Conservation (phyloP, 768 basidiomycete genomes). For the Lenzites betulinus region DNA sequence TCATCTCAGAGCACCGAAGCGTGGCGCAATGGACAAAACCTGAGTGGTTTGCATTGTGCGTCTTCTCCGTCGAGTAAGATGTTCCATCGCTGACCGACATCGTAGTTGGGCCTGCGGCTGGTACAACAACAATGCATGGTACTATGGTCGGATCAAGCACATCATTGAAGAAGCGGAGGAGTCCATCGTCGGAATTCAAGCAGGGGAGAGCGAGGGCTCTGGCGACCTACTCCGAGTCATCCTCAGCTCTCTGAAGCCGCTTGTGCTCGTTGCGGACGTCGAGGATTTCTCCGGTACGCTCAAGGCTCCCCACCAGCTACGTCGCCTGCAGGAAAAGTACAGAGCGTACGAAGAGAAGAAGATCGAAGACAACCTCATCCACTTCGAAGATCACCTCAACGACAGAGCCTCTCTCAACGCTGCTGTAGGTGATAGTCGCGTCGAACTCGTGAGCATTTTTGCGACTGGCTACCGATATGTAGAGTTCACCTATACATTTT, state of each 20-base stretch:
- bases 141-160: conserved; percentile 1
- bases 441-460: too few species aligned
- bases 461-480: too few species aligned
- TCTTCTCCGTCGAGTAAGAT: too few species aligned
- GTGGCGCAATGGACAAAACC: conserved; percentile 1
- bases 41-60: conserved; percentile 18
- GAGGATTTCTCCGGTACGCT: neutral
- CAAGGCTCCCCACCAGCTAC: neutral
- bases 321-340: conserved; percentile 11
- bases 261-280: conserved; percentile 7
- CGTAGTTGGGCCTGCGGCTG: conserved; percentile 16
- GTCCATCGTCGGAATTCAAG: too few species aligned
- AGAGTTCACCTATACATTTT: too few species aligned
- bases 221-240: too few species aligned
- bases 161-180: neutral
- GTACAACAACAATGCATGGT: conserved; percentile 18
- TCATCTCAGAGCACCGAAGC: neutral
- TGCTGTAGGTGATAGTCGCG: neutral
- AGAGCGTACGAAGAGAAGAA: neutral
- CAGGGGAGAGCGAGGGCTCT: too few species aligned
- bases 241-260: neutral
- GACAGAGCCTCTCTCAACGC: neutral
- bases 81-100: neutral
- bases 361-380: neutral
- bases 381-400: neutral